phyloP scores from a whole-genome alignment of 2,329 filamentous ascomycete species.

The Chaetomiaceae sp. region DNA sequence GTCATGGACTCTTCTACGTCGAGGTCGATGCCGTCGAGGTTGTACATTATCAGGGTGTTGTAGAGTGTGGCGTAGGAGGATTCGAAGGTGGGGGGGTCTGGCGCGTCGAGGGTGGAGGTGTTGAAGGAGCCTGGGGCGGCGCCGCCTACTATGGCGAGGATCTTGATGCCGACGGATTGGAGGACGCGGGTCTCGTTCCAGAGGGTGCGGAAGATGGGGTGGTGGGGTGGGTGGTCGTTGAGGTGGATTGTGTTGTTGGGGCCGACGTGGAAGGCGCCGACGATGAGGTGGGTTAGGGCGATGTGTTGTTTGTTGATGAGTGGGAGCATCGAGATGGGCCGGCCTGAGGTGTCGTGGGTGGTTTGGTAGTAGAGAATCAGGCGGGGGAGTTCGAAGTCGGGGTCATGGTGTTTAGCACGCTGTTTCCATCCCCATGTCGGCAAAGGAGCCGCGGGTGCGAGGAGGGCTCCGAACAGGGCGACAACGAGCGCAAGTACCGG shows the following conservation, averaged over 20 bases:
- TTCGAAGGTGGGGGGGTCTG: conserved; percentile 54
- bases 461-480: not conserved
- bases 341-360: conserved; percentile 42
- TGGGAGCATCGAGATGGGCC: conserved; percentile 50
- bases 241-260: conserved; percentile 64
- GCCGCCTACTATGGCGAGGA: conserved; percentile 84
- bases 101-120: conserved; percentile 41
- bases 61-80: conserved; percentile 63
- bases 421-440: too few species aligned
- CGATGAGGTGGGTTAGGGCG: conserved; percentile 71
- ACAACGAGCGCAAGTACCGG: not conserved
- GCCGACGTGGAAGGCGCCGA: conserved; percentile 84
- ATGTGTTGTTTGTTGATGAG: conserved; percentile 46
- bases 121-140: conserved; percentile 71
- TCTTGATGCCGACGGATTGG: conserved; percentile 69
- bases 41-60: conserved; percentile 52
- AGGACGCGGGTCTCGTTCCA: conserved; percentile 75
- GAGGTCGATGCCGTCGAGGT: conserved; percentile 63
- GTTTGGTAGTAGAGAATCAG: conserved; percentile 45
- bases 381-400: conserved; percentile 23
- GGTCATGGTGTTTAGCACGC: too few species aligned
- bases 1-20: conserved; percentile 72
- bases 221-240: conserved; percentile 71
- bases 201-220: conserved; percentile 63
- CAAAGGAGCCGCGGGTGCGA: not conserved